Base-by-base conservation (phyloP, 1,284 basidiomycete species). In the Microbotryomycetes sp. region DNA sequence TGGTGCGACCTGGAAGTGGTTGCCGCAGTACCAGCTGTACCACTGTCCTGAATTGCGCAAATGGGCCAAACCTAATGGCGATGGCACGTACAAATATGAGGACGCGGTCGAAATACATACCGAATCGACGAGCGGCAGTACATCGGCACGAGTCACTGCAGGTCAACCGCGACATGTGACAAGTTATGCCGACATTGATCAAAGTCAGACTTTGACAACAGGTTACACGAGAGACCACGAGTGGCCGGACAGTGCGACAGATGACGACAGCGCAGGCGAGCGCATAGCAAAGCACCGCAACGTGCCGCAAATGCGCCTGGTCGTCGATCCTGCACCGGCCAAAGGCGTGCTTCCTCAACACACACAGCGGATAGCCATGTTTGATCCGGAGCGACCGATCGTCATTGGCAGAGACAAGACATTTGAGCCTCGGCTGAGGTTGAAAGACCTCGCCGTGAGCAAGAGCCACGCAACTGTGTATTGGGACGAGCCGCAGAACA, bases 351-450 rank as follows among this genome's bases (percentile, higher is more conserved):
- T 53, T 59, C 9, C 41, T 67, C 2, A 47, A 57, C 0, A 4
- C 15, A 9, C 21, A 2, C 53, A 52, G 0, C 18, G 24, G 18
- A 56, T 67, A 48, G 63, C 63, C 2, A 45, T 60, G 3, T 21
- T 67, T 45, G 58, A 62, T 23, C 66, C 66, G 11, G 21, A 49
- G 6, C 60, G 65, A 35, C 59, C 62, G 6, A 56, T 62, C n/a
- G 55, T 60, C 11, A 35, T 67, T 15, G 66, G 66, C 5, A 30
- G 66, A 9, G 66, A 67, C 56, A 57, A 60, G 56, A 58, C 56
- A 3, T 62, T 56, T 52, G 63, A 65, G 26, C 54, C 56, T 18
- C 52, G 66, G 18, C 54, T 67, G 31, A 45, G 66, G 24, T 46
- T 67, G 15, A 41, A 35, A 5, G 66, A 67, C 28, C 52, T 67